phyloP scores from a whole-genome alignment of 805 yeast genomes.

The Candida endomychidarum region DNA sequence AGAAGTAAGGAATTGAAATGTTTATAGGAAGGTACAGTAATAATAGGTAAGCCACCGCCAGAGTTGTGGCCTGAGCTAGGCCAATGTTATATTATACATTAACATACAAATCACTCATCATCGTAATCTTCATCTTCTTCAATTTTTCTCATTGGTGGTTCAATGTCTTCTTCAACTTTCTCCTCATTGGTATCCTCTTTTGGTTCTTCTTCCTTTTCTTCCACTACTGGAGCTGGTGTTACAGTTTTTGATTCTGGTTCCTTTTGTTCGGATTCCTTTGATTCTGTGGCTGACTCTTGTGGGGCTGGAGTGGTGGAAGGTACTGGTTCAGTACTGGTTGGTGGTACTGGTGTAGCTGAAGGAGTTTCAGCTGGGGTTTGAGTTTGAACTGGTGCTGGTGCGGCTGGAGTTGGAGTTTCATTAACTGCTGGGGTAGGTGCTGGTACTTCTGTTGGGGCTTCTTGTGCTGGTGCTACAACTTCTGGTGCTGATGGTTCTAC shows the following conservation, averaged over 20 bases:
- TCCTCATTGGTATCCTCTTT: constrained; percentile 17
- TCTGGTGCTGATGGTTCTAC: too few species aligned
- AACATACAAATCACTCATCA: constrained; percentile 28
- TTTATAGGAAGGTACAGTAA: too few species aligned
- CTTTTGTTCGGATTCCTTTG: neutral
- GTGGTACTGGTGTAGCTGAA: constrained; percentile 7
- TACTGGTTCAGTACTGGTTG: constrained; percentile 3
- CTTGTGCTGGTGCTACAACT: neutral
- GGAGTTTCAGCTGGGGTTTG: constrained; percentile 8
- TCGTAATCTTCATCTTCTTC: constrained; percentile 49
- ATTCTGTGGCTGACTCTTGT: neutral
- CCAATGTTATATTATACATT: constrained; percentile 5
- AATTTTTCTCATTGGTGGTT: constrained; percentile 46
- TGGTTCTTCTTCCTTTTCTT: constrained; percentile 8
- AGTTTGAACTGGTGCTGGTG: constrained; percentile 8
- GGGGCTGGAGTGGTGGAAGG: neutral
- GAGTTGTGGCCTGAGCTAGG: too few species aligned
- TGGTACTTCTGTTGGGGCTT: neutral
- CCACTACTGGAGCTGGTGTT: constrained; percentile 3
- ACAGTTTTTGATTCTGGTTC: constrained; percentile 3
- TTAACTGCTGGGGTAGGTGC: neutral
- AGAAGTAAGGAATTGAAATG: too few species aligned
- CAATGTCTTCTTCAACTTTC: constrained; percentile 23
- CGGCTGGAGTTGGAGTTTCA: constrained; percentile 7
- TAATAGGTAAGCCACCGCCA: too few species aligned